Percentiles rank a stretch among this genome's conserved stretches.
These are phyloP conservation scores for Zygosaccharomyces pseudorouxii DNA, from an alignment of 805 yeast genomes.

Conservation along the genomic window DNA sequence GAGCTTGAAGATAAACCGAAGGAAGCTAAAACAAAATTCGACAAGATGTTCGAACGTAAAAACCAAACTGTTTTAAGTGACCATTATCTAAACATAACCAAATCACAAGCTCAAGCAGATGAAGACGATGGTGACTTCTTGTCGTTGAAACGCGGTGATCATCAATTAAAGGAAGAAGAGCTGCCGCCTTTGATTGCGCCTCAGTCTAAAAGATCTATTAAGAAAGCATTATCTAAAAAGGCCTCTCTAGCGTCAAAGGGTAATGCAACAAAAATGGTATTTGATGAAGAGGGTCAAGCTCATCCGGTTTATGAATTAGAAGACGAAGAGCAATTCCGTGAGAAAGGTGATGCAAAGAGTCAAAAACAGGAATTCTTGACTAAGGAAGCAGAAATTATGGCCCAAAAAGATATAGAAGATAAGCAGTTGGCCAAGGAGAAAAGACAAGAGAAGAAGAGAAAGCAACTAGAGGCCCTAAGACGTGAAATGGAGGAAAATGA, in stretches of 20 bases:
- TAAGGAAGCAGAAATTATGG: conserved; percentile 67
- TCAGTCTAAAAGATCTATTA: conserved; percentile 77
- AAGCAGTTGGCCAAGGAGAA: conserved; percentile 72
- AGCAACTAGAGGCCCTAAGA: conserved; percentile 75
- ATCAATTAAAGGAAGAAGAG: conserved; percentile 59
- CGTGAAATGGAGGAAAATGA: conserved; percentile 39
- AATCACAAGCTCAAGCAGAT: conserved; percentile 38
- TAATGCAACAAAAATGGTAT: conserved; percentile 70
- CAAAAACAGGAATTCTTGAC: conserved; percentile 66
- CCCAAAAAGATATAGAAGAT: conserved; percentile 67
- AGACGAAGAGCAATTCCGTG: conserved; percentile 80
- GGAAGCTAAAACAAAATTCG: conserved; percentile 77
- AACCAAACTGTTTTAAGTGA: conserved; percentile 90
- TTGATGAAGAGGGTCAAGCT: conserved; percentile 92
- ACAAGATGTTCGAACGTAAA: conserved; percentile 90
- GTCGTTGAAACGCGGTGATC: conserved; percentile 73
- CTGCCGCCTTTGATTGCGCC: conserved; percentile 58
- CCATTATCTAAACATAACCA: conserved; percentile 74
- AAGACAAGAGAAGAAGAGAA: conserved; percentile 81
- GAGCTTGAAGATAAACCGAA: conserved; percentile 39
- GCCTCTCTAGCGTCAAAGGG: conserved; percentile 56
- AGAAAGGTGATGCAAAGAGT: conserved; percentile 57
- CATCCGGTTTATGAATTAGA: conserved; percentile 90
- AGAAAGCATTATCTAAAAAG: conserved; percentile 84
- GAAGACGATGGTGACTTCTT: conserved; percentile 72